Evolutionary conservation across 2,329 filamentous ascomycete species (phyloP).

Genomic region (Aspergillus proliferans): DNA sequence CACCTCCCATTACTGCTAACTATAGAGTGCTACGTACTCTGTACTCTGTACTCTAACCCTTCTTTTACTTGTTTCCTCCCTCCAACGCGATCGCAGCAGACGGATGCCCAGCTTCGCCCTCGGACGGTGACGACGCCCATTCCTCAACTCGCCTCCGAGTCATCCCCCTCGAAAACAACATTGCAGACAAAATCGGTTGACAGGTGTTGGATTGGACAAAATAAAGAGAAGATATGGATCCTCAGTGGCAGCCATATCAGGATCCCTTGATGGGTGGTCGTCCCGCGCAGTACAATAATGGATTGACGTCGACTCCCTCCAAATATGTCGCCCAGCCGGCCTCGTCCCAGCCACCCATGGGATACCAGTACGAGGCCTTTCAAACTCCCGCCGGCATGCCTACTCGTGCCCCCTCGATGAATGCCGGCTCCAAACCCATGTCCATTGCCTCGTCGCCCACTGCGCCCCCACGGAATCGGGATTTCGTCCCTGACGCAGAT

Average conservation of each 20-base stretch:
- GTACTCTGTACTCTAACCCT: no score
- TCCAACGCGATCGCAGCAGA: slow-evolving; percentile 23
- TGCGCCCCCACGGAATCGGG: slow-evolving; percentile 55
- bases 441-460: slow-evolving; percentile 56
- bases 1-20: slow-evolving; percentile 1
- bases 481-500: slow-evolving; percentile 62
- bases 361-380: slow-evolving; percentile 65
- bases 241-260: slow-evolving; percentile 62
- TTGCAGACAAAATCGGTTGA: neutral
- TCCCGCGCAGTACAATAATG: slow-evolving; percentile 60
- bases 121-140: no score
- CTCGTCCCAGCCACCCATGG: slow-evolving; percentile 48
- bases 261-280: slow-evolving; percentile 52
- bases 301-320: slow-evolving; percentile 45
- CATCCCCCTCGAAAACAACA: no score
- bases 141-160: no score
- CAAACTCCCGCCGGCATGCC: slow-evolving; percentile 38
- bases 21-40: no score
- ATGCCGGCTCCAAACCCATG: slow-evolving; percentile 42
- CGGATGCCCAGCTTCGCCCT: slow-evolving; percentile 10
- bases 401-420: slow-evolving; percentile 27
- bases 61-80: neutral
- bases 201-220: slow-evolving; percentile 4
- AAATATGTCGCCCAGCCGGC: slow-evolving; percentile 43
- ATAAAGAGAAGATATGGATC: slow-evolving; percentile 44